These are phyloP conservation scores for Diddensiella caesifluorescens DNA, from an alignment of 805 yeast genomes.

Conservation along the genomic window DNA sequence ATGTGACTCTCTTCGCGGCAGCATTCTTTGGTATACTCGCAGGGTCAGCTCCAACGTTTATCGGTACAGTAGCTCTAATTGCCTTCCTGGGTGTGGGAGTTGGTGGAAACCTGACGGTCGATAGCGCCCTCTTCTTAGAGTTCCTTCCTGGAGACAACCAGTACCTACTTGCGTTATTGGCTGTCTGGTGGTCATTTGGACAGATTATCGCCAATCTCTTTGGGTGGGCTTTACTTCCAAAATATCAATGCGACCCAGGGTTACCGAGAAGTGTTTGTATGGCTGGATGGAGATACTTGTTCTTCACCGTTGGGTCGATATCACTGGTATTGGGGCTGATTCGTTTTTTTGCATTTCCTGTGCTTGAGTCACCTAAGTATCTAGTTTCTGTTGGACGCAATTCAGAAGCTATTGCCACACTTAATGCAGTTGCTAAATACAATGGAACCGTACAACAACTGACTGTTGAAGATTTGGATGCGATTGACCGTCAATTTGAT, in stretches of 20 bases:
- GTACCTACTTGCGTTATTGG: constrained; percentile 47
- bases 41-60: constrained; percentile 47
- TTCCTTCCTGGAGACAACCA: constrained; percentile 46
- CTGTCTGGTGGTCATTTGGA: constrained; percentile 61
- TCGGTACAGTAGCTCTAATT: constrained; percentile 45
- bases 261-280: constrained; percentile 36
- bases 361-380: constrained; percentile 52
- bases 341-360: constrained; percentile 40
- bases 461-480: constrained; percentile 33
- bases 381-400: constrained; percentile 28
- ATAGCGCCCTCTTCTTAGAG: constrained; percentile 49
- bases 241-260: constrained; percentile 45
- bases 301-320: constrained; percentile 49
- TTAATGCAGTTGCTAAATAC: constrained; percentile 42
- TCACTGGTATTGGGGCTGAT: constrained; percentile 45
- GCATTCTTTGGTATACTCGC: constrained; percentile 46
- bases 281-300: constrained; percentile 56
- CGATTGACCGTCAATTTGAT: constrained; percentile 34
- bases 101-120: constrained; percentile 48
- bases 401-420: constrained; percentile 41
- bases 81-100: constrained; percentile 42
- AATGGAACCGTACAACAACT: constrained; percentile 45
- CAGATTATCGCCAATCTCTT: constrained; percentile 48
- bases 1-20: constrained; percentile 43
- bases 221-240: constrained; percentile 53